Evolutionary conservation across 2,329 filamentous ascomycete genomes (phyloP).

Genomic region (Botrytis paeoniae): DNA sequence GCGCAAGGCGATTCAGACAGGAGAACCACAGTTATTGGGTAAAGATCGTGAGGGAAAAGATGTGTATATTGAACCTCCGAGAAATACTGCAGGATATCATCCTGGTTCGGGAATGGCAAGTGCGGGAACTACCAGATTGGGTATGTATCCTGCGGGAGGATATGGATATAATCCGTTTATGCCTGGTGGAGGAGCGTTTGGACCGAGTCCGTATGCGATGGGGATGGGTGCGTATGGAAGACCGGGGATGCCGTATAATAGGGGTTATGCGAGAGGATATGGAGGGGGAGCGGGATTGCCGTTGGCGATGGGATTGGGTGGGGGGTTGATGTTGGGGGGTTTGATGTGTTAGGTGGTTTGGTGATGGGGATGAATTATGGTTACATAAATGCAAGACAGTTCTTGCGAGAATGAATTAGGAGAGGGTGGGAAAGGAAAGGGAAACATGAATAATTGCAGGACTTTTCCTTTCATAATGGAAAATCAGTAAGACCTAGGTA

Average conservation of each 20-base stretch:
- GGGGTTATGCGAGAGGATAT: constrained; percentile 44
- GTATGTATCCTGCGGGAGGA: constrained; percentile 29
- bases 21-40: constrained; percentile 54
- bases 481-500: not conserved
- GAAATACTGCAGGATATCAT: not conserved
- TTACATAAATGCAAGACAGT: not conserved
- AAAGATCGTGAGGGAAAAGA: constrained; percentile 52
- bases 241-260: constrained; percentile 47
- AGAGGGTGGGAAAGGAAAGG: not conserved
- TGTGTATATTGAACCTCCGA: constrained; percentile 57
- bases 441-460: not conserved
- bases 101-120: constrained; percentile 22
- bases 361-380: not conserved
- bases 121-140: constrained; percentile 23
- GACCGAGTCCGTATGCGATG: constrained; percentile 40
- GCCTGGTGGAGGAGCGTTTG: constrained; percentile 31
- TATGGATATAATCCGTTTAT: constrained; percentile 48
- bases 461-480: not conserved
- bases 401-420: not conserved
- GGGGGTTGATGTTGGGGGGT: constrained; percentile 47
- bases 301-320: constrained; percentile 44
- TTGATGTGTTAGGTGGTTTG: constrained; percentile 34
- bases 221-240: constrained; percentile 44
- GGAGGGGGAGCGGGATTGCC: constrained; percentile 47
- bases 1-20: constrained; percentile 49